Percentiles rank a stretch among this genome's conserved stretches.
Evolutionary conservation across 2,329 filamentous ascomycete genomes (phyloP).

Genomic region (Epichloe aotearoae): DNA sequence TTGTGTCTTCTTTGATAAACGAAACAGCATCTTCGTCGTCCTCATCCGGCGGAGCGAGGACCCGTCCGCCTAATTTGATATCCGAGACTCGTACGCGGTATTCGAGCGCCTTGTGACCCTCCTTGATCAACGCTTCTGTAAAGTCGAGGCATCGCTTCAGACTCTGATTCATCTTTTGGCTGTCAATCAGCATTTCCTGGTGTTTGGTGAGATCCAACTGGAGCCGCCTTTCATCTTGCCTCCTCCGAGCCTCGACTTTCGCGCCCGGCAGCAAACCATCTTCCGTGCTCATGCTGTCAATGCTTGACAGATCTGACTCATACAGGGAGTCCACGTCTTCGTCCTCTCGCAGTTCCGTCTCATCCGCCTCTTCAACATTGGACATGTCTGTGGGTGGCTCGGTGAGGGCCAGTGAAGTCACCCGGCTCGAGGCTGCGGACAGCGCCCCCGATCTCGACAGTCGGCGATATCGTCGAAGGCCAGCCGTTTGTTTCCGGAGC

Average conservation of each 20-base stretch:
- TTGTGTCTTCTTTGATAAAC: slow-evolving; percentile 8
- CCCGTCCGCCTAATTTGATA: slow-evolving; percentile 66
- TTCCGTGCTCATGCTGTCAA: slow-evolving; percentile 18
- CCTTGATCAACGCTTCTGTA: slow-evolving; percentile 81
- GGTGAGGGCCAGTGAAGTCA: slow-evolving; percentile 30
- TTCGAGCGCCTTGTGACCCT: slow-evolving; percentile 75
- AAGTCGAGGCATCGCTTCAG: slow-evolving; percentile 79
- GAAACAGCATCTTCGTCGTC: slow-evolving; percentile 24
- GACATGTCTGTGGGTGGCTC: slow-evolving; percentile 32
- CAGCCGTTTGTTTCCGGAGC: slow-evolving; percentile 78
- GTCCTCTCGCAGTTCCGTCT: slow-evolving; percentile 23
- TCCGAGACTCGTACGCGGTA: slow-evolving; percentile 72
- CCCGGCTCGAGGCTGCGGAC: slow-evolving; percentile 36
- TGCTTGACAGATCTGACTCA: slow-evolving; percentile 35
- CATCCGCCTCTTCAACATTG: slow-evolving; percentile 32
- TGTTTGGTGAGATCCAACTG: slow-evolving; percentile 78
- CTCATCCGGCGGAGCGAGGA: slow-evolving; percentile 57
- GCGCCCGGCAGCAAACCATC: slow-evolving; percentile 28
- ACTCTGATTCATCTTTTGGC: slow-evolving; percentile 90
- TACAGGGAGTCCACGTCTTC: slow-evolving; percentile 33
- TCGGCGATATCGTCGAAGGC: slow-evolving; percentile 75
- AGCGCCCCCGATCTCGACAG: slow-evolving; percentile 70
- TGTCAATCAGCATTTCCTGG: slow-evolving; percentile 75
- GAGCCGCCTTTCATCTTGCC: slow-evolving; percentile 70
- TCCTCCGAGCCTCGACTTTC: slow-evolving; percentile 32